Evolutionary conservation across 2,329 filamentous ascomycete genomes (phyloP).

Genomic region (Pseudogymnoascus sp.): DNA sequence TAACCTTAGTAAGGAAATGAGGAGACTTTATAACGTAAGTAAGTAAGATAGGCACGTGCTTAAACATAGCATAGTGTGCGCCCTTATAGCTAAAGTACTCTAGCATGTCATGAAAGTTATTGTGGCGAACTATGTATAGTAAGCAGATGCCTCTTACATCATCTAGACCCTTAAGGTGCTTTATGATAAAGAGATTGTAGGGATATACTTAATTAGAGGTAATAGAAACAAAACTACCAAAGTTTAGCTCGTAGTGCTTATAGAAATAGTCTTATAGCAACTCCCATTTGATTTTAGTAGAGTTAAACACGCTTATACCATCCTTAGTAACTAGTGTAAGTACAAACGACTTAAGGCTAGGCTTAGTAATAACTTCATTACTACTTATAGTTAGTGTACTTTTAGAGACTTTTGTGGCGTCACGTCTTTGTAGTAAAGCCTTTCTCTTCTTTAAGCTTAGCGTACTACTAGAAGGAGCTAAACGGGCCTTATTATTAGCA

Average conservation of each 20-base stretch:
- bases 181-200: background rate
- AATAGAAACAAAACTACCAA: background rate
- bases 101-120: background rate
- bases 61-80: background rate
- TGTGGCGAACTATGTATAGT: background rate
- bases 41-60: constrained; percentile 1
- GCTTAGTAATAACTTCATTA: background rate
- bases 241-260: background rate
- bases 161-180: background rate
- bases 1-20: background rate
- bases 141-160: background rate
- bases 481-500: too few species aligned
- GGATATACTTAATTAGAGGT: background rate
- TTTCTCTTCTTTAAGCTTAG: too few species aligned
- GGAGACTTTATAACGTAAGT: background rate
- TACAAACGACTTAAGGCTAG: background rate
- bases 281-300: background rate
- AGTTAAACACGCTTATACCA: background rate
- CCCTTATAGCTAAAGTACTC: background rate
- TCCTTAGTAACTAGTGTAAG: background rate
- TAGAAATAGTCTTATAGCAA: background rate
- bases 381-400: background rate
- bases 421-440: too few species aligned
- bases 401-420: background rate
- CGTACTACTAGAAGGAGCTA: too few species aligned